Evolutionary conservation across 768 basidiomycete species (phyloP).

Genomic region (Suillus ampliporus): DNA sequence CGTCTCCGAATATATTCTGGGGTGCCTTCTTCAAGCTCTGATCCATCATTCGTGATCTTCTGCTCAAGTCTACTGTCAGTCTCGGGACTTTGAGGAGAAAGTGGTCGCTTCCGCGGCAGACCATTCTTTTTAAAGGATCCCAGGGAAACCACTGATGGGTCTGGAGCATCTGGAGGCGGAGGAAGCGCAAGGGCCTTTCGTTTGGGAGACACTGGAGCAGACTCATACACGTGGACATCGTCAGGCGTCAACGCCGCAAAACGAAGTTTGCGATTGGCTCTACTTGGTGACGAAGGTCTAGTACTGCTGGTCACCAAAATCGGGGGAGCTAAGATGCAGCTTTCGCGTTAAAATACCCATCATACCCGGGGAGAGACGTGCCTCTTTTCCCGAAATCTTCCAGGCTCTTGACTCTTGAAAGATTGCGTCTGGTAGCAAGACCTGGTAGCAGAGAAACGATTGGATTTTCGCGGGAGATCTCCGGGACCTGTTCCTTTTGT

Average conservation of each 20-base stretch:
- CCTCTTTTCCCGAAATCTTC: slow-evolving; percentile 32
- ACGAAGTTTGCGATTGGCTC: slow-evolving; percentile 60
- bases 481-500: slow-evolving; percentile 6
- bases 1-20: slow-evolving; percentile 83
- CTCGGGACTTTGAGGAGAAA: slow-evolving; percentile 9
- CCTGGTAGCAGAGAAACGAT: neutral
- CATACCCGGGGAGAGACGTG: neutral
- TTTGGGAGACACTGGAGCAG: slow-evolving; percentile 78
- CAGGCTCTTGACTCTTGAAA: slow-evolving; percentile 37
- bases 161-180: slow-evolving; percentile 35
- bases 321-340: slow-evolving; percentile 46
- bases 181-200: slow-evolving; percentile 61
- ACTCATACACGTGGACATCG: slow-evolving; percentile 86
- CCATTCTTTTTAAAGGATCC: slow-evolving; percentile 42
- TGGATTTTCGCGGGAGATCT: slow-evolving; percentile 14
- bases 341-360: neutral
- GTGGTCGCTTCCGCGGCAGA: slow-evolving; percentile 18
- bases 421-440: slow-evolving; percentile 25
- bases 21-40: slow-evolving; percentile 67
- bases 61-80: neutral
- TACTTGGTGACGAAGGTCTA: slow-evolving; percentile 56
- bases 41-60: neutral
- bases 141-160: slow-evolving; percentile 39
- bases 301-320: slow-evolving; percentile 54
- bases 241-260: slow-evolving; percentile 76